These are phyloP conservation scores for Cylindrotheca closterium DNA, from an alignment of 108 stramenopile genomes.

Conservation along the genomic window DNA sequence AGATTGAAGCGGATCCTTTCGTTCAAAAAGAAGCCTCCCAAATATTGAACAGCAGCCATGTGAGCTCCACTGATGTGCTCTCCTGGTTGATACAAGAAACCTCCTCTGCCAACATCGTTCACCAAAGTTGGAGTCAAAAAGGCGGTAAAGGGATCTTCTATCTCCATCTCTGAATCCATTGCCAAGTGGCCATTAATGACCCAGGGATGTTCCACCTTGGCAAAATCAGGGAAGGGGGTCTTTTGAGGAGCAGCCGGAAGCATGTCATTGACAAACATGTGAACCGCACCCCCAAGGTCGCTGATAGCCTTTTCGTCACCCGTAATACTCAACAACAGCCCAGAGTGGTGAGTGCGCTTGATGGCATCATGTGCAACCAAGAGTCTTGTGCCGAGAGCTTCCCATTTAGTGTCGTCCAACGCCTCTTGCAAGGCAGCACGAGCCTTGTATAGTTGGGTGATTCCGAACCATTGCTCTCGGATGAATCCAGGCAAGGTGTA, in stretches of 20 bases:
- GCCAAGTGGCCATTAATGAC: constrained; percentile 45
- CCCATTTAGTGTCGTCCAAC: constrained; percentile 66
- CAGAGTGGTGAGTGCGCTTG: constrained; percentile 52
- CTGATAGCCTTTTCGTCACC: constrained; percentile 67
- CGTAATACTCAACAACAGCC: constrained; percentile 83
- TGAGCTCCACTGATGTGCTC: constrained; percentile 68
- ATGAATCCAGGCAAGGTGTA: constrained; percentile 48
- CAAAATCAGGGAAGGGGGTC: constrained; percentile 52
- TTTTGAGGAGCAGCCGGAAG: constrained; percentile 40
- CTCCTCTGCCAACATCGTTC: constrained; percentile 85
- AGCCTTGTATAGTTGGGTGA: constrained; percentile 58
- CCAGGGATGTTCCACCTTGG: constrained; percentile 63
- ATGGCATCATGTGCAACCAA: constrained; percentile 58
- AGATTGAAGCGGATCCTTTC: constrained; percentile 79
- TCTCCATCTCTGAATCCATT: constrained; percentile 29
- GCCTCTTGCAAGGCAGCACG: constrained; percentile 54
- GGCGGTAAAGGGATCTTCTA: constrained; percentile 54
- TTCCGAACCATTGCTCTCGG: constrained; percentile 77
- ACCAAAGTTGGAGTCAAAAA: constrained; percentile 86
- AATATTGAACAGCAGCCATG: constrained; percentile 65
- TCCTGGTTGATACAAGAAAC: constrained; percentile 62
- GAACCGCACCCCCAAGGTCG: constrained; percentile 34
- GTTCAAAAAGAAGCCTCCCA: constrained; percentile 82
- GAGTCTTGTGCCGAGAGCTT: constrained; percentile 46
- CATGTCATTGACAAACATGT: constrained; percentile 49